phyloP scores from a whole-genome alignment of 306 rosid species.

The Medicago ruthenica region DNA sequence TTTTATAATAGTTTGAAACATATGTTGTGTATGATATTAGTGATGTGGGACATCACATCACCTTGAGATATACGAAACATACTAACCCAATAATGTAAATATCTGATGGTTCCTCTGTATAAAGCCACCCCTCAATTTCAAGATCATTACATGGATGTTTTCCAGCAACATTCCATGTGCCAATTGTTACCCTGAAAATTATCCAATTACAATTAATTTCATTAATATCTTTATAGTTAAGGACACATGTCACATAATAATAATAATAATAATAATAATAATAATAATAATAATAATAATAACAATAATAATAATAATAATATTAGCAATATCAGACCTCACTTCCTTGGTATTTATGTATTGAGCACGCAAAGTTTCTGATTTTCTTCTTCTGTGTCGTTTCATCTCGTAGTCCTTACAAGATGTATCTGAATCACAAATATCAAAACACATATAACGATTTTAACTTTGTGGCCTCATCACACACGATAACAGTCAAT shows the following conservation, averaged over 20 bases:
- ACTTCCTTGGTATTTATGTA: conserved; percentile 88
- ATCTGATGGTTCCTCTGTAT: conserved; percentile 70
- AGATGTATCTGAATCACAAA: conserved; percentile 58
- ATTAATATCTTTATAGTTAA: conserved; percentile 14
- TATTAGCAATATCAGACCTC: conserved; percentile 66
- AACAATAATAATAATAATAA: background rate
- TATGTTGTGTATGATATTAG: background rate
- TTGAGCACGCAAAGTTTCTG: conserved; percentile 89
- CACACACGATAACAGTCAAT: no score
- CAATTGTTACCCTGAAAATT: conserved; percentile 71
- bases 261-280: no score
- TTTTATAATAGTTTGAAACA: no score
- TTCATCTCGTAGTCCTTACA: conserved; percentile 48
- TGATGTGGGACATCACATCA: background rate
- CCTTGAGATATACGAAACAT: no score
- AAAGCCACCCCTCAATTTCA: conserved; percentile 84
- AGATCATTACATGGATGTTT: conserved; percentile 70
- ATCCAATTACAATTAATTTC: conserved; percentile 41
- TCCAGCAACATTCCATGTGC: conserved; percentile 97
- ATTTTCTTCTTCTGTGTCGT: conserved; percentile 84
- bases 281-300: conserved; percentile 5
- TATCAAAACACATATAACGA: background rate
- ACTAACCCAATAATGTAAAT: conserved; percentile 89
- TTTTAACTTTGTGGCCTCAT: background rate
- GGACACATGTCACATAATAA: conserved; percentile 33